Evolutionary conservation across 257 asterid species (phyloP).

Genomic region (Forsythia viridissima): DNA sequence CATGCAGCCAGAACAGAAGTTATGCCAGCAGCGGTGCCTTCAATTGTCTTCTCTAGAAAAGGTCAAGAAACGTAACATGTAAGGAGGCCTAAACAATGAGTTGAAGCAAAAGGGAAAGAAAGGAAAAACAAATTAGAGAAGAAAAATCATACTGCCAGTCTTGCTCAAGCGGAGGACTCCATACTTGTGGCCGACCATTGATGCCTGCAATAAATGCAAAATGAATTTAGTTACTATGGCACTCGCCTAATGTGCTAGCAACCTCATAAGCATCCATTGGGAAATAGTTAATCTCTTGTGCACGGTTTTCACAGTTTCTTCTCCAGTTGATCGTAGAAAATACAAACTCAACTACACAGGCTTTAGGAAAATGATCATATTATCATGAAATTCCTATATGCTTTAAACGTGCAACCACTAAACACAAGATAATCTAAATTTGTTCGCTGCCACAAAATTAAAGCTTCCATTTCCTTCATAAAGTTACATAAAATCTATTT

Average conservation of each 20-base stretch:
- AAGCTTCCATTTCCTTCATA: background rate
- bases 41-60: conserved; percentile 83
- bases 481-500: background rate
- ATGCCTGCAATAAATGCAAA: conserved; percentile 59
- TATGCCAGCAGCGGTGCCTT: conserved; percentile 99
- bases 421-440: background rate
- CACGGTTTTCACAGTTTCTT: background rate
- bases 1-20: conserved; percentile 94
- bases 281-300: background rate
- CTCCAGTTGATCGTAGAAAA: background rate
- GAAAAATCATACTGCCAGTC: conserved; percentile 65
- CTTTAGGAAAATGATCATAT: background rate
- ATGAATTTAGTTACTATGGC: conserved; percentile 17
- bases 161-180: conserved; percentile 99
- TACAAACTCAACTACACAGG: conserved; percentile 1
- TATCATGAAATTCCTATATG: background rate
- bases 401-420: background rate
- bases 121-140: background rate
- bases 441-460: background rate
- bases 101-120: conserved; percentile 2
- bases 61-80: conserved; percentile 11
- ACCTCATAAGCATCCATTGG: background rate
- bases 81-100: conserved; percentile 4
- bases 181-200: conserved; percentile 96
- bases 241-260: background rate